Conservation (phyloP, 768 basidiomycete genomes). For the Xanthoconium stramineum region DNA sequence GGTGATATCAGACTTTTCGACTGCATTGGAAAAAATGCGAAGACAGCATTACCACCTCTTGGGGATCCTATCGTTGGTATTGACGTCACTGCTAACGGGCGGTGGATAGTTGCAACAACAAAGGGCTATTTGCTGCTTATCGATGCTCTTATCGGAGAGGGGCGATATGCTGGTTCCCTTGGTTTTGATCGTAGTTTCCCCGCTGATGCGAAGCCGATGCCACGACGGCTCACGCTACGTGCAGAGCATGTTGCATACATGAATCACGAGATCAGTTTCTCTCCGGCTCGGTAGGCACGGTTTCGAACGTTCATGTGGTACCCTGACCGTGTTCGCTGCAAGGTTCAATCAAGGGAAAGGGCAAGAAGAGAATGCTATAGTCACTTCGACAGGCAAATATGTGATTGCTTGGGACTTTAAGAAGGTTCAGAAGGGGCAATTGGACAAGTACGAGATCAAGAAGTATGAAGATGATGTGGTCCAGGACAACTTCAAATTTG, state of each 20-base stretch:
- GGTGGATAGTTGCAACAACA: constrained; percentile 94
- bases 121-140: constrained; percentile 92
- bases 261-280: constrained; percentile 82
- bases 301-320: background rate
- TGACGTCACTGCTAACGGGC: constrained; percentile 90
- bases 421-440: constrained; percentile 88
- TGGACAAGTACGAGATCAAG: constrained; percentile 95
- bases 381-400: constrained; percentile 89
- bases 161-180: constrained; percentile 73
- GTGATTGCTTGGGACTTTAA: constrained; percentile 97
- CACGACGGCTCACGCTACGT: constrained; percentile 81
- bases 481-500: constrained; percentile 97
- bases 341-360: constrained; percentile 93
- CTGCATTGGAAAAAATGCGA: constrained; percentile 96
- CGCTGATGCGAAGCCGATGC: constrained; percentile 88
- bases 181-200: constrained; percentile 97
- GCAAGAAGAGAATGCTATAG: constrained; percentile 89
- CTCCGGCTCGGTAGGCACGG: constrained; percentile 76
- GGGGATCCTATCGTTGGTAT: constrained; percentile 95
- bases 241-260: constrained; percentile 94
- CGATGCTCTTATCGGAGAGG: constrained; percentile 92
- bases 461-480: constrained; percentile 93
- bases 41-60: constrained; percentile 92
- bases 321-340: constrained; percentile 7
- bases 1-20: constrained; percentile 96